phyloP scores from a whole-genome alignment of 306 rosid genomes.

The Luffa aegyptiaca region DNA sequence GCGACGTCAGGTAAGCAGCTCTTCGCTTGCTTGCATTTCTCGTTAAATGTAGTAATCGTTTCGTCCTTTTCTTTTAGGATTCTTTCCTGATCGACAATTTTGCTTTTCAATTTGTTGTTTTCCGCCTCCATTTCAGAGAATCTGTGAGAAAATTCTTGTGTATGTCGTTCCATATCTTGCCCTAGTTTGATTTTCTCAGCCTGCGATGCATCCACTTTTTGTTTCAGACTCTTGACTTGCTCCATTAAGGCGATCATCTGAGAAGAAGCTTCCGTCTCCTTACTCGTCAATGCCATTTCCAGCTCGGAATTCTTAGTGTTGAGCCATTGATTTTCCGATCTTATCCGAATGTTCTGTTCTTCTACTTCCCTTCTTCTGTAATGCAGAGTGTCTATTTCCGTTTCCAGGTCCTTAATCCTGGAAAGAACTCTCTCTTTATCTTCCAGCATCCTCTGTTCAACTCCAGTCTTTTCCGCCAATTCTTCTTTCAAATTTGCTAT shows the following conservation, averaged over 20 bases:
- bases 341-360: constrained; percentile 13
- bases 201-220: constrained; percentile 29
- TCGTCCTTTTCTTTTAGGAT: constrained; percentile 24
- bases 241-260: constrained; percentile 19
- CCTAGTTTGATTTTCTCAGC: constrained; percentile 37
- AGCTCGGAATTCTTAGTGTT: constrained; percentile 27
- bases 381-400: constrained; percentile 25
- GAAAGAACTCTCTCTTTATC: constrained; percentile 24
- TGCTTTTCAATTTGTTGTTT: constrained; percentile 19
- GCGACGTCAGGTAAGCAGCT: constrained; percentile 13
- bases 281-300: constrained; percentile 11
- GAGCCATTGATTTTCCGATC: constrained; percentile 28
- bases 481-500: constrained; percentile 28
- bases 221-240: constrained; percentile 20
- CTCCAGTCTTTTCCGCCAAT: constrained; percentile 16
- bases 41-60: constrained; percentile 12
- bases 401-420: constrained; percentile 31
- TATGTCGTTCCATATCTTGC: constrained; percentile 22
- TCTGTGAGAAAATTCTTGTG: constrained; percentile 25
- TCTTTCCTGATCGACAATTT: constrained; percentile 35
- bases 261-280: constrained; percentile 23
- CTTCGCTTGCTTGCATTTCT: constrained; percentile 15
- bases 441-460: constrained; percentile 15
- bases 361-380: constrained; percentile 25
- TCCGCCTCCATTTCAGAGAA: constrained; percentile 14